Conservation (phyloP, 129 eudicot species). For the Tanacetum coccineum region DNA sequence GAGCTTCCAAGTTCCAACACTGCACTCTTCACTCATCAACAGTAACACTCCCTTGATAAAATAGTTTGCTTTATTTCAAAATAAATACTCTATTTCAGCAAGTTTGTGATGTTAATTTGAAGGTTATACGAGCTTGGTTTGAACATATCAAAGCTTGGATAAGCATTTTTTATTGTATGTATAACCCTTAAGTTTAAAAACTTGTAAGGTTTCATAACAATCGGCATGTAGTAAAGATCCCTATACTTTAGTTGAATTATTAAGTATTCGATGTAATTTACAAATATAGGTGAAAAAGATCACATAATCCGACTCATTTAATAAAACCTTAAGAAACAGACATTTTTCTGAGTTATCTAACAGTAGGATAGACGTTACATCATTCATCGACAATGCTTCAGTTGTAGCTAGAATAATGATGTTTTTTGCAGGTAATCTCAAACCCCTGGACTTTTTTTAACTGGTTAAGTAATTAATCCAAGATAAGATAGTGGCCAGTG, state of each 20-base stretch:
- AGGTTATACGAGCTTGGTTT: background rate
- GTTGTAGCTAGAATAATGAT: conserved; percentile 3
- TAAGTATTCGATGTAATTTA: background rate
- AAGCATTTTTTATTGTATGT: background rate
- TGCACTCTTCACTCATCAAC: no score
- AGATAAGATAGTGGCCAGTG: conserved; percentile 4
- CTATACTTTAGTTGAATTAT: background rate
- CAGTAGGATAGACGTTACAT: background rate
- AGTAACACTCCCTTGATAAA: no score
- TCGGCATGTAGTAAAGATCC: background rate
- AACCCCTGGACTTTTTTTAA: background rate
- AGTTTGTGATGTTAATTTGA: background rate
- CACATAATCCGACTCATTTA: background rate
- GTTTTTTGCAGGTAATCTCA: no score
- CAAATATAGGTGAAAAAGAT: background rate
- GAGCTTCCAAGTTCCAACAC: no score
- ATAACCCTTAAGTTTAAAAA: conserved; percentile 6
- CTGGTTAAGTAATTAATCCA: background rate
- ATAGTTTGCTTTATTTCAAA: background rate
- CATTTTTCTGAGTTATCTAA: background rate
- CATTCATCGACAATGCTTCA: background rate
- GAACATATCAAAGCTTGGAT: background rate
- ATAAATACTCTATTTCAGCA: background rate
- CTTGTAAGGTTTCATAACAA: background rate
- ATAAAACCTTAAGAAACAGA: conserved; percentile 1